Percentiles rank a stretch among this genome's conserved stretches.
Conservation (phyloP, 306 rosid species). For the Sphenostylis stenocarpa region DNA sequence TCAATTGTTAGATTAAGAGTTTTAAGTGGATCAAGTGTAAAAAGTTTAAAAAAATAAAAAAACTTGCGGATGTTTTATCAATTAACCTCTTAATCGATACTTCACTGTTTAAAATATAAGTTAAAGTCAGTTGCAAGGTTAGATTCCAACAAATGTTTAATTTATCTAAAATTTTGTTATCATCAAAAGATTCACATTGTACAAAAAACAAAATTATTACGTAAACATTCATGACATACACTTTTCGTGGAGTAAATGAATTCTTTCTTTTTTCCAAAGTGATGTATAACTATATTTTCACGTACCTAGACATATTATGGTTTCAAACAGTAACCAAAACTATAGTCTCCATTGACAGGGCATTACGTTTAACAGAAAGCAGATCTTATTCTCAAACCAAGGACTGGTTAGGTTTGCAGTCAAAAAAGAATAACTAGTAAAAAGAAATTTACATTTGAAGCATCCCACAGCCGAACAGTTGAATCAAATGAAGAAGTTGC, state of each 20-base stretch:
- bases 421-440: slow-evolving; percentile 6
- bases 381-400: neutral
- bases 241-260: neutral
- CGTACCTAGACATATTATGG: neutral
- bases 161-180: neutral
- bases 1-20: neutral
- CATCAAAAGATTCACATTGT: neutral
- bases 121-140: neutral
- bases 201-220: neutral
- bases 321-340: slow-evolving; percentile 1
- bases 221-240: neutral
- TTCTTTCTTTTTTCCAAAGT: neutral
- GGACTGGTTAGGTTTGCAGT: neutral
- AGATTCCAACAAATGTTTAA: neutral
- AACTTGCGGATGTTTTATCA: neutral
- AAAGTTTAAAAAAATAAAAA: neutral
- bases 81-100: neutral
- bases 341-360: neutral
- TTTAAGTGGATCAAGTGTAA: neutral
- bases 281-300: neutral
- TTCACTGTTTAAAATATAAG: neutral
- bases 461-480: slow-evolving; percentile 93
- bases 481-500: slow-evolving; percentile 94
- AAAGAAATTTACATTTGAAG: slow-evolving; percentile 65
- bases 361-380: slow-evolving; percentile 16